Percentiles rank a stretch among this genome's conserved stretches.
phyloP scores from a whole-genome alignment of 352 stramenopile genomes.

The Globisporangium cylindrosporum region DNA sequence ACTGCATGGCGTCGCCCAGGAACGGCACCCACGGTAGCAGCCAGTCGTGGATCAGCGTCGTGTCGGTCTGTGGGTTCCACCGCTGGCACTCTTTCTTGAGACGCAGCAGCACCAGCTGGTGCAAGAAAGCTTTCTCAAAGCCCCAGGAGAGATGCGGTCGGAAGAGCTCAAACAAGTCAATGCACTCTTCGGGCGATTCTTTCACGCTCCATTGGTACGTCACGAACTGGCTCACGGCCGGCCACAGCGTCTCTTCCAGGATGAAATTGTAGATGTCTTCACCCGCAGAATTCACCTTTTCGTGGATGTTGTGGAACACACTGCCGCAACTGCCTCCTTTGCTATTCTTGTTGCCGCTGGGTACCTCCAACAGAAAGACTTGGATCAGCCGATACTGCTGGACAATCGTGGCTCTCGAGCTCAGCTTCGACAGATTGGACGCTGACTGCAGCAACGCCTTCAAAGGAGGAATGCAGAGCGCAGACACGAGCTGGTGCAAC shows the following conservation, averaged over 20 bases:
- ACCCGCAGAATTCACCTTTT: slow-evolving; percentile 51
- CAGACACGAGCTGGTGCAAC: slow-evolving; percentile 64
- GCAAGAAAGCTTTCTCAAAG: slow-evolving; percentile 55
- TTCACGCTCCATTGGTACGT: slow-evolving; percentile 64
- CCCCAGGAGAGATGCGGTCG: slow-evolving; percentile 43
- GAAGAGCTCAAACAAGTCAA: slow-evolving; percentile 46
- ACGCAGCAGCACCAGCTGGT: slow-evolving; percentile 60
- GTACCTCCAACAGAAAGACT: slow-evolving; percentile 55
- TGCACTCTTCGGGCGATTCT: slow-evolving; percentile 30
- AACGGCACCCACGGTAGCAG: slow-evolving; percentile 62
- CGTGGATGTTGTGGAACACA: slow-evolving; percentile 65
- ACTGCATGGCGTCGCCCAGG: slow-evolving; percentile 39
- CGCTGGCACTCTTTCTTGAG: slow-evolving; percentile 67
- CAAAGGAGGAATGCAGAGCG: slow-evolving; percentile 59
- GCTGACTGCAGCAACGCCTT: slow-evolving; percentile 37
- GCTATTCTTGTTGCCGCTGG: background rate
- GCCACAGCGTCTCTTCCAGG: slow-evolving; percentile 75
- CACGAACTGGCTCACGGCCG: slow-evolving; percentile 58
- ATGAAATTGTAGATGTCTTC: slow-evolving; percentile 79
- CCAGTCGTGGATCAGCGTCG: slow-evolving; percentile 72
- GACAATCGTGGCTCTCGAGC: slow-evolving; percentile 17
- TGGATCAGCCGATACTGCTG: slow-evolving; percentile 57
- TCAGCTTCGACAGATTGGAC: slow-evolving; percentile 32
- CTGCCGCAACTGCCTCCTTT: background rate
- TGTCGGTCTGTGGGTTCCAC: slow-evolving; percentile 52